phyloP scores from a whole-genome alignment of 1,284 basidiomycete genomes.

The Cryptococcus wingfieldii region DNA sequence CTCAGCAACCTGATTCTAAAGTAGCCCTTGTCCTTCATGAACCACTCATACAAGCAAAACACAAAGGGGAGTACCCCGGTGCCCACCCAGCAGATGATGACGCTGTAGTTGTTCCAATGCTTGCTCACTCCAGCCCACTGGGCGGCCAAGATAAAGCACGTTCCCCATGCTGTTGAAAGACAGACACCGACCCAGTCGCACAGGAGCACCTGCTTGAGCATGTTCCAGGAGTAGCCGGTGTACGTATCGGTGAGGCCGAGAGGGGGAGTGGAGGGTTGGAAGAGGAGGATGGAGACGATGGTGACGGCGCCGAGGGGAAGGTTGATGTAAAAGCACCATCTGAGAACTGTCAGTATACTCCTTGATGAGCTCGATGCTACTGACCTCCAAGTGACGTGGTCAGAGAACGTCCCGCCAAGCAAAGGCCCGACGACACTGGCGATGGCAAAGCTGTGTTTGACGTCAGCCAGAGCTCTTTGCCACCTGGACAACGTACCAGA shows the following conservation, averaged over 20 bases:
- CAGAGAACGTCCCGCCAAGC: constrained; percentile 50
- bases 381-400: constrained; percentile 50
- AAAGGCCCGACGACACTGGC: constrained; percentile 47
- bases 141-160: constrained; percentile 50
- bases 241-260: constrained; percentile 55
- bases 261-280: constrained; percentile 45
- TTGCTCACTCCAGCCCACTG: constrained; percentile 52
- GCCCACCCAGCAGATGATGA: constrained; percentile 27
- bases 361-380: constrained; percentile 33
- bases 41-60: constrained; percentile 44
- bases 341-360: constrained; percentile 20
- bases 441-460: constrained; percentile 37
- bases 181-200: constrained; percentile 50
- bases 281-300: constrained; percentile 46
- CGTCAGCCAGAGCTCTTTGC: no score
- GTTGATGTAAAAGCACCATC: constrained; percentile 53
- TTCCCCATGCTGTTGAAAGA: constrained; percentile 46
- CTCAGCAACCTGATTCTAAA: constrained; percentile 40
- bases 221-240: constrained; percentile 40
- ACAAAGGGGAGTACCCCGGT: constrained; percentile 28
- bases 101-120: constrained; percentile 45
- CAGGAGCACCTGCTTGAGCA: constrained; percentile 29
- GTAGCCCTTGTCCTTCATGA: constrained; percentile 42
- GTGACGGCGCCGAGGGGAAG: constrained; percentile 48
- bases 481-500: constrained; percentile 22